phyloP scores from a whole-genome alignment of 176 grass and related monocot species.

The Eleusine coracana region DNA sequence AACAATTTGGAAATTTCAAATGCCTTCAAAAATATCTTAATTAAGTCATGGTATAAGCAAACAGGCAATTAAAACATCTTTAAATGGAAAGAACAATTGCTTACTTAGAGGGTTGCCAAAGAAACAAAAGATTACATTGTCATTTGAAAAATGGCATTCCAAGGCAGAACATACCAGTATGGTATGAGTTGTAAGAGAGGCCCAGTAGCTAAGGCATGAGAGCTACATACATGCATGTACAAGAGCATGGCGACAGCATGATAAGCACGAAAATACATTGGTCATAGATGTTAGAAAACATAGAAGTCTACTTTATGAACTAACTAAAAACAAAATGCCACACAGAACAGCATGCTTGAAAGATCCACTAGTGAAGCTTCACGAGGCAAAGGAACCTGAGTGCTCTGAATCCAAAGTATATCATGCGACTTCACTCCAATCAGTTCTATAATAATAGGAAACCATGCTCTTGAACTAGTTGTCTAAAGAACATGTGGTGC shows the following conservation, averaged over 20 bases:
- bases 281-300: neutral
- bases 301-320: neutral
- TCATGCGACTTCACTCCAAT: neutral
- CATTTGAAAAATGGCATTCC: neutral
- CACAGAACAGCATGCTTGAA: neutral
- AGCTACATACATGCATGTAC: neutral
- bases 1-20: neutral
- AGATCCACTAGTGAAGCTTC: neutral
- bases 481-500: neutral
- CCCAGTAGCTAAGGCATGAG: neutral
- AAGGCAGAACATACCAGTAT: neutral
- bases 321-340: neutral
- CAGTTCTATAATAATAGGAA: neutral
- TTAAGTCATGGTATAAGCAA: neutral
- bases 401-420: neutral
- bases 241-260: neutral
- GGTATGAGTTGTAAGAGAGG: neutral
- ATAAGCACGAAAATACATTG: neutral
- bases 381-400: neutral
- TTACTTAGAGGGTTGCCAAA: neutral
- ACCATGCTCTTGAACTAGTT: neutral
- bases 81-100: neutral
- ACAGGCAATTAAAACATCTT: neutral
- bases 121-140: neutral
- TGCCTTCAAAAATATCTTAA: neutral